A percentile compares a stretch with the other conserved stretches of the same genome.
Conservation (phyloP, 2,329 filamentous ascomycete genomes). For the Colletotrichum graminicola region DNA sequence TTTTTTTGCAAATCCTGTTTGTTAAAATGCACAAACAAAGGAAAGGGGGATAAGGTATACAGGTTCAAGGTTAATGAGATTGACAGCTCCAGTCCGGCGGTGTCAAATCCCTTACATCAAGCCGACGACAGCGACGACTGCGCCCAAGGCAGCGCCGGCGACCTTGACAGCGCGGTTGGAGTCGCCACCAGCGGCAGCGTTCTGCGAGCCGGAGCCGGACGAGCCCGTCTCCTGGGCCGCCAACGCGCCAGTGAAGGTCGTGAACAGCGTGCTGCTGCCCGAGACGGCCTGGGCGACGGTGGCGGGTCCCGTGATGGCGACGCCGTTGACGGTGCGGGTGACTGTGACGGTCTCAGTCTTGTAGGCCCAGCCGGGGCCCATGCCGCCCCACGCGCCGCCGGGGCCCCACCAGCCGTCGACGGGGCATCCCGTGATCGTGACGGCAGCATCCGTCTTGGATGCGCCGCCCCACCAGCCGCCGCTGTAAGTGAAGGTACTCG, state of each 20-base stretch:
- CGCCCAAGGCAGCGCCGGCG: constrained; percentile 42
- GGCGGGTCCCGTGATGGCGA: constrained; percentile 25
- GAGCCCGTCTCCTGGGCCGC: constrained; percentile 37
- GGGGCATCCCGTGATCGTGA: constrained; percentile 47
- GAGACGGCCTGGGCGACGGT: constrained; percentile 36
- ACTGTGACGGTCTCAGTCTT: constrained; percentile 45
- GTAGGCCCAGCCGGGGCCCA: constrained; percentile 44
- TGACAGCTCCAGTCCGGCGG: background rate
- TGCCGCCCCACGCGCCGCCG: constrained; percentile 42
- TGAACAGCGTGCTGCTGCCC: constrained; percentile 44
- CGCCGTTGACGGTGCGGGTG: constrained; percentile 28
- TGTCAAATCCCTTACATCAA: constrained; percentile 37
- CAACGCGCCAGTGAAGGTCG: constrained; percentile 41
- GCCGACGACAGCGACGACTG: constrained; percentile 42
- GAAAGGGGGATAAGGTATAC: constrained; percentile 26
- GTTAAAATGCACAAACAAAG: constrained; percentile 8
- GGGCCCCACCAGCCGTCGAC: constrained; percentile 46
- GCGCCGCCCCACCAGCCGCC: constrained; percentile 40
- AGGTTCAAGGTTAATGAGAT: background rate
- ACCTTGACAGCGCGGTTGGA: constrained; percentile 41
- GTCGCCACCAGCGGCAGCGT: constrained; percentile 17
- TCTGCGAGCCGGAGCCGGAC: constrained; percentile 16
- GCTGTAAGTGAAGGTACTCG: constrained; percentile 47
- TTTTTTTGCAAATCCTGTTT: constrained; percentile 24
- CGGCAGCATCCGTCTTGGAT: constrained; percentile 41